phyloP scores from a whole-genome alignment of 169 alveolate genomes.

The Plasmodium ovale region DNA sequence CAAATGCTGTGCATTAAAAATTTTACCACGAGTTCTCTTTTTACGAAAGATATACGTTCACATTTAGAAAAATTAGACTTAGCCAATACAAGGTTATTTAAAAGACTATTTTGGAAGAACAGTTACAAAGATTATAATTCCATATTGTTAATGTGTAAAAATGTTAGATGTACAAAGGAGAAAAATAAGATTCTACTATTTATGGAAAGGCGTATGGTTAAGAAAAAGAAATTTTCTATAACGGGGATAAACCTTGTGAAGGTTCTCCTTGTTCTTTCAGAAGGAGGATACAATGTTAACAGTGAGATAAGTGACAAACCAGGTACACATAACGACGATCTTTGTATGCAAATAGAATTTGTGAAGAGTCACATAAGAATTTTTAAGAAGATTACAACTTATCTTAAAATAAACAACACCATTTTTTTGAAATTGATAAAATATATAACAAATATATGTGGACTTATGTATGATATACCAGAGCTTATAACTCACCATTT shows the following conservation, averaged over 20 bases:
- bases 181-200: constrained; percentile 47
- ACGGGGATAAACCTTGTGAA: constrained; percentile 8
- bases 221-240: not conserved
- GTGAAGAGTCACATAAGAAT: constrained; percentile 57
- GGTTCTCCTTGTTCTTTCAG: constrained; percentile 29
- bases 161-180: constrained; percentile 29
- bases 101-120: constrained; percentile 22
- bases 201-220: constrained; percentile 22
- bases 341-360: not conserved
- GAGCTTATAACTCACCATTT: constrained; percentile 35
- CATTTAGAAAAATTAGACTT: constrained; percentile 33
- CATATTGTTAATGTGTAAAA: constrained; percentile 55
- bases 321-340: not conserved
- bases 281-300: not conserved
- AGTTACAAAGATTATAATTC: constrained; percentile 26
- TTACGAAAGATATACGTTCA: constrained; percentile 15
- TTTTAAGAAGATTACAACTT: constrained; percentile 13
- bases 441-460: constrained; percentile 46
- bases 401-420: constrained; percentile 1
- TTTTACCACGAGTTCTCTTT: constrained; percentile 42
- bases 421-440: constrained; percentile 53
- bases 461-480: constrained; percentile 20
- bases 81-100: constrained; percentile 30
- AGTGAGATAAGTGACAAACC: not conserved
- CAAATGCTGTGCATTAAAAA: constrained; percentile 45